These are phyloP conservation scores for Leccinum sublutescens DNA, from an alignment of 768 basidiomycete species.

Conservation along the genomic window DNA sequence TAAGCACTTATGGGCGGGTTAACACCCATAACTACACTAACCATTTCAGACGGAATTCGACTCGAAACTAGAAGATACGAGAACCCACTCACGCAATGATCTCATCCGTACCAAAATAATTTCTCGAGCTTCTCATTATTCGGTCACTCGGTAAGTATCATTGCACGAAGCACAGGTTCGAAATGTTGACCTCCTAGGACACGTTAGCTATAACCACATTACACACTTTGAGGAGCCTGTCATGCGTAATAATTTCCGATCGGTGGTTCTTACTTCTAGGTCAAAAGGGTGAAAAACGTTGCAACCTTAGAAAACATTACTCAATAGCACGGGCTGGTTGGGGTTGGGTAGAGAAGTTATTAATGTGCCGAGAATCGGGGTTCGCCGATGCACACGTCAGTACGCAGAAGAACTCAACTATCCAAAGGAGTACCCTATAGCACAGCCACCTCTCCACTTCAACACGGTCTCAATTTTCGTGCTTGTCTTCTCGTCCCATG, in stretches of 20 bases:
- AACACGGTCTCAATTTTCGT: background rate
- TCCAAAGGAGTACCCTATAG: background rate
- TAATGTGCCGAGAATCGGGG: background rate
- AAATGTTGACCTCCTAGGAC: background rate
- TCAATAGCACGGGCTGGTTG: background rate
- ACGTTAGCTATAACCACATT: too few species aligned
- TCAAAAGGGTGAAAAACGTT: background rate
- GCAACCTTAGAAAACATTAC: background rate
- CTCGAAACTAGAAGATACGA: background rate
- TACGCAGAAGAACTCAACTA: background rate
- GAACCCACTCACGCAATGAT: background rate
- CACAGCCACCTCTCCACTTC: background rate
- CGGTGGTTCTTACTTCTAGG: too few species aligned
- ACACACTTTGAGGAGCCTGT: too few species aligned
- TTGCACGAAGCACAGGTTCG: background rate
- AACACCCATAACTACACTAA: background rate
- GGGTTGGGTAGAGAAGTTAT: background rate
- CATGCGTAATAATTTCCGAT: background rate
- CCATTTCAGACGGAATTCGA: background rate
- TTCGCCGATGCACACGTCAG: background rate
- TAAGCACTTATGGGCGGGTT: background rate
- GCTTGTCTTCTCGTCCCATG: background rate
- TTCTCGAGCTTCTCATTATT: background rate
- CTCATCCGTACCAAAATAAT: background rate
- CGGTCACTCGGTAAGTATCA: background rate